A percentile compares a stretch with the other conserved stretches of the same genome.
Evolutionary conservation across 202 grass and related monocot species (phyloP).

Genomic region (Eragrostis tef): DNA sequence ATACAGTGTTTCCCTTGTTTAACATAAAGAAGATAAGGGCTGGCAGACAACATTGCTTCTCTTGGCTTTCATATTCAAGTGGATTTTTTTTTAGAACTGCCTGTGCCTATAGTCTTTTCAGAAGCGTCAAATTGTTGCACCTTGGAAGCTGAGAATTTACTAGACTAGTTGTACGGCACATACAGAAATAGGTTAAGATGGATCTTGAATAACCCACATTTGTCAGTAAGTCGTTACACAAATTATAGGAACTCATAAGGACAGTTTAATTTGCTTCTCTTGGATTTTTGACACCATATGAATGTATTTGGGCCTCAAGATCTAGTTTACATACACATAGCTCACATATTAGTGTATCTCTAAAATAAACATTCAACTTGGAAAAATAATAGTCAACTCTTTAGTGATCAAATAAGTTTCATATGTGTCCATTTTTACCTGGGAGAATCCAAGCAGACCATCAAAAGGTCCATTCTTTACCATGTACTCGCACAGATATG

Average conservation of each 20-base stretch:
- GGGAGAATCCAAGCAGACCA: conserved; percentile 88
- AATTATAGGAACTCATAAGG: neutral
- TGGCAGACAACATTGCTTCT: neutral
- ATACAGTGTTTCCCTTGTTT: no score
- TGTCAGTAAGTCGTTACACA: neutral
- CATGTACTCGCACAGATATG: conserved; percentile 75
- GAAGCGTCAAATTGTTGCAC: neutral
- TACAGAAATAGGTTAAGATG: neutral
- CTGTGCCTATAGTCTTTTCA: neutral
- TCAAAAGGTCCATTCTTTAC: conserved; percentile 80
- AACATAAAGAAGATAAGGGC: neutral
- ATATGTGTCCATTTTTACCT: conserved; percentile 53
- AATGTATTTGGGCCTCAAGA: neutral
- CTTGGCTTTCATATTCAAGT: neutral
- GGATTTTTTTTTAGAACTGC: neutral
- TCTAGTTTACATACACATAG: conserved; percentile 25
- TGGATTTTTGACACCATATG: conserved; percentile 15
- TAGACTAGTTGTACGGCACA: neutral
- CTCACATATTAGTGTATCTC: neutral
- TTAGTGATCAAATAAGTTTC: neutral
- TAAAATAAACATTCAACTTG: neutral
- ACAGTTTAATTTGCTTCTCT: neutral
- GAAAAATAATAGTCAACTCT: neutral
- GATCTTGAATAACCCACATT: neutral
- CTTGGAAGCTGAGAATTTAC: neutral